Percentiles rank a stretch among this genome's conserved stretches.
These are phyloP conservation scores for Penicillium alfredii DNA, from an alignment of 495 filamentous ascomycete genomes.

Conservation along the genomic window DNA sequence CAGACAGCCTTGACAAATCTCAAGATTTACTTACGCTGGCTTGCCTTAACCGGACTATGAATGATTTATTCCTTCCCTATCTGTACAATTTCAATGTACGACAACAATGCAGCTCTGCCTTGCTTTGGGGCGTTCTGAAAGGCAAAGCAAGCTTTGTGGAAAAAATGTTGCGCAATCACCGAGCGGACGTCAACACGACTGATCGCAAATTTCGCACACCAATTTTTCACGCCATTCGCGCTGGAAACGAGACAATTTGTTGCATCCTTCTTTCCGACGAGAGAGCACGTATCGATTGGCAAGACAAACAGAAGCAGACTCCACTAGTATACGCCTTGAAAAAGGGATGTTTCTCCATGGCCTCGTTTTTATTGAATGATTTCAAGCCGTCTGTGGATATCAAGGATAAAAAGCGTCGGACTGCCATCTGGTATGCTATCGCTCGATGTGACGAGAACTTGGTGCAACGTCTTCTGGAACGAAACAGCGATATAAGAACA, in stretches of 20 bases:
- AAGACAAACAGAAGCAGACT: constrained; percentile 3
- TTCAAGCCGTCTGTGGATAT: constrained; percentile 1
- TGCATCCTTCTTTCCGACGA: background rate
- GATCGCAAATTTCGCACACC: constrained; percentile 4
- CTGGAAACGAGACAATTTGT: background rate
- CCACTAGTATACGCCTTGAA: constrained; percentile 1
- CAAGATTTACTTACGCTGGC: constrained; percentile 1
- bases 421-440: constrained; percentile 2
- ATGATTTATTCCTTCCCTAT: background rate
- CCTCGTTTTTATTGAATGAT: constrained; percentile 3
- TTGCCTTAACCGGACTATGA: background rate
- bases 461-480: constrained; percentile 1
- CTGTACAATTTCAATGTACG: constrained; percentile 3
- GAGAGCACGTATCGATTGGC: constrained; percentile 3
- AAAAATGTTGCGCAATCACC: constrained; percentile 2
- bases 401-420: background rate
- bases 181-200: constrained; percentile 2
- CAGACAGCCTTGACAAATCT: background rate
- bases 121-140: constrained; percentile 2
- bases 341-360: too few relatives aligned
- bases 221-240: constrained; percentile 1
- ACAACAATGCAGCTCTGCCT: constrained; percentile 2
- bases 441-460: background rate
- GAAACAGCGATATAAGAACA: background rate
- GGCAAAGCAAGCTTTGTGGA: background rate